Base-by-base conservation (phyloP, 371 early-diverging fungal genomes). In the Mortierella sp. region DNA sequence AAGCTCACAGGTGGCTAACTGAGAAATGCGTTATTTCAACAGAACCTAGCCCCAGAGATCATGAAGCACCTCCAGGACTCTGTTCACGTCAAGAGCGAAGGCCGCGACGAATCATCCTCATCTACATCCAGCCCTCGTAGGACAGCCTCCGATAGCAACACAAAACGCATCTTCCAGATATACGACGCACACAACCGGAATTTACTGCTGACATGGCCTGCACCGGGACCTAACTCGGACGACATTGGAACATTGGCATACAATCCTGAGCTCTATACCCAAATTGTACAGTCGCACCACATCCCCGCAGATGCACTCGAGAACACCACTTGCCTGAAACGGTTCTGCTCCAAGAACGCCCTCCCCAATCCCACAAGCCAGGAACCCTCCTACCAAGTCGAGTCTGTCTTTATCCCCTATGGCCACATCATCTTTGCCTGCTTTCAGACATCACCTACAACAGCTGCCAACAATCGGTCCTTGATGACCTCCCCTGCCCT, bases 111-210 rank as follows among this genome's bases (percentile, higher is more conserved):
- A 28, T 34, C 19, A 19, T 28, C 31, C 9, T 54, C 64, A n/a
- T 60, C 66, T 24, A 39, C 46, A 12, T 51, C 54, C 16, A 61
- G 47, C 30, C 76, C 57, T 26, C 81, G 26, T 34, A 59, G 61
- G 28, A 60, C 54, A 24, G 49, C 31, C 48, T 48, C 54, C 6
- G 71, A 65, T 16, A 41, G 60, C 21, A 46, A 49, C 16, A 78
- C 81, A 38, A 70, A 78, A 38, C 72, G 83, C 8, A 78, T 85
- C 39, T 85, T 85, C 54, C 83, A 83, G 62, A 58, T 85, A 16
- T 67, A 82, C 27, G 82, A 83, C 58, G 60, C 73, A 7, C 54
- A 68, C 9, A 73, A 76, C 39, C 50, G 63, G 23, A 71, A 72
- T 14, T 39, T 74, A 9, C 54, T 84, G n/a, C 64, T 84, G 34